Percentiles rank a stretch among this genome's conserved stretches.
These are phyloP conservation scores for Lentinula guzmanii DNA, from an alignment of 768 basidiomycete genomes.

Conservation along the genomic window DNA sequence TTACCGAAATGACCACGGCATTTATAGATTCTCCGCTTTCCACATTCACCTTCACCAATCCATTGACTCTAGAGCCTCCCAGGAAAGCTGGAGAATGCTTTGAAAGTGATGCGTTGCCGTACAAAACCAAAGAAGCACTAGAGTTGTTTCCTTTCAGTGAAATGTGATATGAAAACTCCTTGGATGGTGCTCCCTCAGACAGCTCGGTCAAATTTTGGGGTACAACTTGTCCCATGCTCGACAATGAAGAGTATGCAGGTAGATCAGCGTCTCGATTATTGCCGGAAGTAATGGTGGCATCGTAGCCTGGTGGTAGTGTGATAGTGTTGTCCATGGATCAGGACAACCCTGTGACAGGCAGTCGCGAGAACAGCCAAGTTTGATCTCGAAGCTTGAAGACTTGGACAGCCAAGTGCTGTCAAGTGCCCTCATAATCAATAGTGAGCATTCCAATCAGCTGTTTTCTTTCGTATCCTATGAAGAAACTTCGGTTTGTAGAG, in stretches of 20 bases:
- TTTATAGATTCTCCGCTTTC: constrained; percentile 27
- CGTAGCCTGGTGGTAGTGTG: background rate
- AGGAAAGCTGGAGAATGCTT: constrained; percentile 17
- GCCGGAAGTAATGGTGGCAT: background rate
- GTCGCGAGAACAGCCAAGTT: no score
- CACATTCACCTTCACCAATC: constrained; percentile 10
- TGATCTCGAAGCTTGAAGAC: no score
- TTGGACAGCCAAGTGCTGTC: no score
- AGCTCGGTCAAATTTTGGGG: background rate
- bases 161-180: background rate
- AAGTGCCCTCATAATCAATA: no score
- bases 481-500: no score
- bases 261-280: background rate
- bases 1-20: constrained; percentile 31
- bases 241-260: constrained; percentile 2
- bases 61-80: constrained; percentile 16
- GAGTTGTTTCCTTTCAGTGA: constrained; percentile 4
- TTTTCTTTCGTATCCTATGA: no score
- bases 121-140: constrained; percentile 34
- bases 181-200: background rate
- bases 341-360: background rate
- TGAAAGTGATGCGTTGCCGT: constrained; percentile 27
- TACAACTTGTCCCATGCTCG: background rate
- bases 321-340: background rate
- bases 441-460: no score